These are phyloP conservation scores for Aechmea fasciata DNA, from an alignment of 176 grass and related monocot genomes.

Conservation along the genomic window DNA sequence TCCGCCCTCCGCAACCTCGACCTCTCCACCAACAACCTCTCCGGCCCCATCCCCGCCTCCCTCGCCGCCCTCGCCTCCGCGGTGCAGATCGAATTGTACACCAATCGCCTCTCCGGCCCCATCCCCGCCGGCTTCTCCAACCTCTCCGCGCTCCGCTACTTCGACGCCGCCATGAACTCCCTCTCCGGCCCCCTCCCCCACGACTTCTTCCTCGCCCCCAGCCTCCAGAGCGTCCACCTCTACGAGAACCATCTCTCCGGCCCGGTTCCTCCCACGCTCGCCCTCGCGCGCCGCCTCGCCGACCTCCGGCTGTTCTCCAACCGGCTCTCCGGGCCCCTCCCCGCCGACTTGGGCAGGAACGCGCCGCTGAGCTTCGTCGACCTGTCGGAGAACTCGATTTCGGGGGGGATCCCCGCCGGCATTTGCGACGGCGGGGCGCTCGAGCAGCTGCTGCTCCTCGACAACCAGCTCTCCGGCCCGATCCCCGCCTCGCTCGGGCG, in stretches of 20 bases:
- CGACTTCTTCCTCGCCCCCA: conserved; percentile 53
- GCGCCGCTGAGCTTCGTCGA: conserved; percentile 48
- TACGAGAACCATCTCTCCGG: conserved; percentile 60
- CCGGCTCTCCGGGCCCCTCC: conserved; percentile 46
- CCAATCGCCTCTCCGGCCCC: conserved; percentile 45
- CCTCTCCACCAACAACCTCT: conserved; percentile 51
- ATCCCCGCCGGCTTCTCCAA: conserved; percentile 54
- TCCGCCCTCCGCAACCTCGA: conserved; percentile 50
- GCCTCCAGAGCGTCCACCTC: conserved; percentile 46
- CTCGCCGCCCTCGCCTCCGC: conserved; percentile 32
- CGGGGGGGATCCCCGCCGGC: conserved; percentile 42
- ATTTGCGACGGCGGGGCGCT: conserved; percentile 51
- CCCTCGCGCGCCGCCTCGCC: conserved; percentile 23
- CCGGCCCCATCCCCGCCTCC: conserved; percentile 40
- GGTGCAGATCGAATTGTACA: conserved; percentile 74
- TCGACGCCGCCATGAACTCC: conserved; percentile 57
- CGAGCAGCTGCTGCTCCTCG: conserved; percentile 47
- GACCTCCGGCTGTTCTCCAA: conserved; percentile 65
- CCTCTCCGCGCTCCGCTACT: conserved; percentile 34
- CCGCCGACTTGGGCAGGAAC: conserved; percentile 52
- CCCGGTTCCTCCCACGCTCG: conserved; percentile 30
- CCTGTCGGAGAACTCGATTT: conserved; percentile 49
- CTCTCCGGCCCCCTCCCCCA: conserved; percentile 48
- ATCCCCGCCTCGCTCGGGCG: conserved; percentile 50
- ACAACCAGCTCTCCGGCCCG: conserved; percentile 46